phyloP scores from a whole-genome alignment of 176 grass and related monocot genomes.

The Oryza coarctata region DNA sequence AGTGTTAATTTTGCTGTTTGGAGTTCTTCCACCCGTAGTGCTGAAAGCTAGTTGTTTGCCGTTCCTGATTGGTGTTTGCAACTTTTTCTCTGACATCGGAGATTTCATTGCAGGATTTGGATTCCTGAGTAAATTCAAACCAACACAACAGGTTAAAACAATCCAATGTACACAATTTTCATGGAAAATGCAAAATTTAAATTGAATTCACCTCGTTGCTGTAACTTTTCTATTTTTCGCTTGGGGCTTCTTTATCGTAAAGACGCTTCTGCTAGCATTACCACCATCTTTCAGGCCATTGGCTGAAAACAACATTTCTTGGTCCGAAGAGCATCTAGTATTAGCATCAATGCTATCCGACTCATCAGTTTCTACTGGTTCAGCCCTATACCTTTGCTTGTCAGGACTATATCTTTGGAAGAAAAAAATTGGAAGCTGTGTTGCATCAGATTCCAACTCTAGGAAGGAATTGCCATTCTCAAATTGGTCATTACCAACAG shows the following conservation, averaged over 20 bases:
- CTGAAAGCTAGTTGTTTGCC: conserved; percentile 26
- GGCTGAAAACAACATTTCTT: conserved; percentile 51
- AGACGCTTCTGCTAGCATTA: conserved; percentile 34
- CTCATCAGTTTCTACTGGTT: conserved; percentile 51
- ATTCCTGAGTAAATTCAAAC: conserved; percentile 51
- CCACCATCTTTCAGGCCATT: conserved; percentile 45
- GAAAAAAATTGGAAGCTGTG: conserved; percentile 46
- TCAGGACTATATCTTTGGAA: conserved; percentile 61
- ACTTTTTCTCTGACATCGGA: conserved; percentile 47
- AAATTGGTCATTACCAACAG: conserved; percentile 40
- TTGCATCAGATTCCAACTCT: conserved; percentile 32
- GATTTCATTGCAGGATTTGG: conserved; percentile 49
- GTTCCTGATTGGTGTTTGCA: conserved; percentile 51
- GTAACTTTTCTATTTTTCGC: conserved; percentile 39
- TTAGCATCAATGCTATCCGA: conserved; percentile 45
- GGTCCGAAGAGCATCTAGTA: conserved; percentile 62
- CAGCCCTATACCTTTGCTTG: conserved; percentile 34
- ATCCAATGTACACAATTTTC: conserved; percentile 25
- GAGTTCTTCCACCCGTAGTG: conserved; percentile 40
- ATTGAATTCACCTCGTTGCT: conserved; percentile 51
- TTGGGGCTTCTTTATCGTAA: conserved; percentile 63
- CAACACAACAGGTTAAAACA: conserved; percentile 19
- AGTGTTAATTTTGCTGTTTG: conserved; percentile 34
- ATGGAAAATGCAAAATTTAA: conserved; percentile 1
- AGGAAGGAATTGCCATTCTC: conserved; percentile 44